Base-by-base conservation (phyloP, 164 flowering plant species). In the Euptelea pleiosperma region DNA sequence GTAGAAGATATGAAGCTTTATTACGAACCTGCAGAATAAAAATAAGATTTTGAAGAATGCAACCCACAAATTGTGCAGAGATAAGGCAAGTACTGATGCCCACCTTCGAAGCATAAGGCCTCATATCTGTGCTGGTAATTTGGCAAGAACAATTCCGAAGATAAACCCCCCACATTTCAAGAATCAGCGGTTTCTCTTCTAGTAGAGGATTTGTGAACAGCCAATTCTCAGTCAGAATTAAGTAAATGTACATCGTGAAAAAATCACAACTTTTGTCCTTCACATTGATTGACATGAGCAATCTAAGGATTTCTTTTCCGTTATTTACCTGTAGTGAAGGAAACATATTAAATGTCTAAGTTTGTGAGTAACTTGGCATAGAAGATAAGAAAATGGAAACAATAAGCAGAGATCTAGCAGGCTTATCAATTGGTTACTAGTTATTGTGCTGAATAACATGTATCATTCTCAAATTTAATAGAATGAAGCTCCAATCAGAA, bases 61-160 rank as follows among this genome's bases (percentile, higher is more conserved):
- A 62, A 58, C 52, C 4, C 21, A 28, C 22, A 57, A 47, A 33
- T 28, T 9, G 25, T 7, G 34, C 14, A 44, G 7, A 34, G 18
- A 29, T 3, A 39, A 24, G 11, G 15, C 19, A 28, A 14, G 52
- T 51, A 8, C 33, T 37, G 45, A 40, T 39, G 39, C 82, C 47
- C 28, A 86, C 96, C 85, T 86, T 87, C 10, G 89, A 75, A 15
- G 98, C 96, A 68, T 76, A 79, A 22, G 81, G 55, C 70, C 93
- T 77, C 73, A 82, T 69, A 62, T 92, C 96, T 22, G 85, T 82
- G 73, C 82, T 83, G 45, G 74, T 37, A 31, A 92, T 85, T 50
- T 76, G 86, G 70, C 84, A 77, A 54, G 87, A 84, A 67, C 87
- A 92, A 52, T 78, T 81, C n/a, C 87, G 73, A 45, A 92, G 85